phyloP scores from a whole-genome alignment of 768 basidiomycete genomes.

The Dioszegia aurantiaca region DNA sequence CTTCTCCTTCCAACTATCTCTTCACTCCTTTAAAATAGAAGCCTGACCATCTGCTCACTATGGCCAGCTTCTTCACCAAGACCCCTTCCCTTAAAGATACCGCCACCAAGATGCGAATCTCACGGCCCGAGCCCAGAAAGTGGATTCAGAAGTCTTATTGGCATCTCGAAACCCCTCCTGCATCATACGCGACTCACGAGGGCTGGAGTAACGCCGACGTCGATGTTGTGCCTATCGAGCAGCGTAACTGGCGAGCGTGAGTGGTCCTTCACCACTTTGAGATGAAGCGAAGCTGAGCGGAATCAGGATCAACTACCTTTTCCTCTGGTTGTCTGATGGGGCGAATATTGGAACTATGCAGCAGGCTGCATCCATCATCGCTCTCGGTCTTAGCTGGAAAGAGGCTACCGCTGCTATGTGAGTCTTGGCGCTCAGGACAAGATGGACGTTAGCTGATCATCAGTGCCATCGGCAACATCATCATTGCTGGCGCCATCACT shows the following conservation, averaged over 20 bases:
- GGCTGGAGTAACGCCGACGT: slow-evolving; percentile 48
- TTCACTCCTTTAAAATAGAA: too few species aligned
- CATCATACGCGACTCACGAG: slow-evolving; percentile 42
- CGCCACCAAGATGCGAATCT: slow-evolving; percentile 6
- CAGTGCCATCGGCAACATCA: slow-evolving; percentile 68
- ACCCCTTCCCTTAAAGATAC: slow-evolving; percentile 1
- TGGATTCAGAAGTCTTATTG: slow-evolving; percentile 43
- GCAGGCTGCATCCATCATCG: slow-evolving; percentile 43
- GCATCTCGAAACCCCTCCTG: slow-evolving; percentile 44
- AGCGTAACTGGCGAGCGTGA: slow-evolving; percentile 44
- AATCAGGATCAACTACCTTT: slow-evolving; percentile 39
- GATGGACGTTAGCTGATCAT: slow-evolving; percentile 55
- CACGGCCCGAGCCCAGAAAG: slow-evolving; percentile 9
- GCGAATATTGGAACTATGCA: slow-evolving; percentile 50
- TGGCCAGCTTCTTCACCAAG: slow-evolving; percentile 4
- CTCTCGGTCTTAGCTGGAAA: slow-evolving; percentile 41
- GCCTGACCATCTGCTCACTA: neutral
- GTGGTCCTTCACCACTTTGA: too few species aligned
- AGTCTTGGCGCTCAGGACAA: slow-evolving; percentile 57
- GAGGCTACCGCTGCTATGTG: slow-evolving; percentile 45
- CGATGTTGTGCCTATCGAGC: slow-evolving; percentile 43
- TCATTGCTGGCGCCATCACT: slow-evolving; percentile 71
- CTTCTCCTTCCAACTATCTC: neutral
- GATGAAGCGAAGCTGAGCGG: slow-evolving; percentile 9
- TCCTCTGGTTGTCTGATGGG: slow-evolving; percentile 46